These are phyloP conservation scores for Xylaria sp. DNA, from an alignment of 2,329 filamentous ascomycete species.

Conservation along the genomic window DNA sequence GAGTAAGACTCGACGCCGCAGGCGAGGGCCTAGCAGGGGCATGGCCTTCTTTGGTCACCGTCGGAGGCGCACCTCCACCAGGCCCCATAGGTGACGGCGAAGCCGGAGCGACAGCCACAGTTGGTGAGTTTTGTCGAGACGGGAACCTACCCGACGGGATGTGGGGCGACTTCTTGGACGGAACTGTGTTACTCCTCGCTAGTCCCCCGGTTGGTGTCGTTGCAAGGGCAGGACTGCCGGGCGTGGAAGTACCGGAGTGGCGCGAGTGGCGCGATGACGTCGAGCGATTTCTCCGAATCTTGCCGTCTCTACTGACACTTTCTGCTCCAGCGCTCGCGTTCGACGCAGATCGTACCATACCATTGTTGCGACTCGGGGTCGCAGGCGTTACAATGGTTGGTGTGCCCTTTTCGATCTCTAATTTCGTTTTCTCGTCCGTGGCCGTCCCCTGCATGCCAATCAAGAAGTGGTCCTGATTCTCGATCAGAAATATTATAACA, in stretches of 20 bases:
- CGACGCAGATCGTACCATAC: constrained; percentile 75
- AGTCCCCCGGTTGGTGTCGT: constrained; percentile 60
- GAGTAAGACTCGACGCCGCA: constrained; percentile 35
- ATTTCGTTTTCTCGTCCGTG: constrained; percentile 79
- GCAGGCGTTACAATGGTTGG: constrained; percentile 52
- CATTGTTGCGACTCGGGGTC: constrained; percentile 58
- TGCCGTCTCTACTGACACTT: constrained; percentile 79
- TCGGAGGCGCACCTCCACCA: constrained; percentile 39
- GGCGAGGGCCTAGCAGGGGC: constrained; percentile 31
- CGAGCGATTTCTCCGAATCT: constrained; percentile 84
- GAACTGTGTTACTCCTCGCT: constrained; percentile 82
- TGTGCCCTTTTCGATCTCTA: constrained; percentile 70
- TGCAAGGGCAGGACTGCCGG: constrained; percentile 62
- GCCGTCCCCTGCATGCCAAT: constrained; percentile 98
- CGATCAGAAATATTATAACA: constrained; percentile 95
- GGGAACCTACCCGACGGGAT: constrained; percentile 69
- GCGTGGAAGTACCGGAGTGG: constrained; percentile 71
- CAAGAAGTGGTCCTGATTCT: constrained; percentile 97
- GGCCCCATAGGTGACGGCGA: constrained; percentile 53
- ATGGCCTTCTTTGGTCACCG: constrained; percentile 37
- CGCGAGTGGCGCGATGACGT: constrained; percentile 87
- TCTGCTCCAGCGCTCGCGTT: constrained; percentile 88
- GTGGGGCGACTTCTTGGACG: constrained; percentile 83
- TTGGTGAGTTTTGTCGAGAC: constrained; percentile 38
- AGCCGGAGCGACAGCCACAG: constrained; percentile 46